Evolutionary conservation across 2,329 filamentous ascomycete species (phyloP), one percentile per base, ranked within the genome.

Genomic region (Sarocladium strictum): DNA sequence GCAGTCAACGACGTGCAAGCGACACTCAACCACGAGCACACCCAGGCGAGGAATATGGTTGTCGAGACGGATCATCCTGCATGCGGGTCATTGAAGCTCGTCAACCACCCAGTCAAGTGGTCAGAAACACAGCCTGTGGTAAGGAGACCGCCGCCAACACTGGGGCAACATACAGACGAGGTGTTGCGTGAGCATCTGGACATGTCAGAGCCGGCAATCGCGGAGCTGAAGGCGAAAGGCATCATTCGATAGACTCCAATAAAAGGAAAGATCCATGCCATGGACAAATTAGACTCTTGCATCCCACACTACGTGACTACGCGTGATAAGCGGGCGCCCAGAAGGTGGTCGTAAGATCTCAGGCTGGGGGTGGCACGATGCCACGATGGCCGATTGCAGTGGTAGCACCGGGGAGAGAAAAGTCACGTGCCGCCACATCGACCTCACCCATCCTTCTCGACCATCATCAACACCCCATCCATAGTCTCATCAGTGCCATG

Each of bases 51-150:
- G 56, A 81, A 86, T 57, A 99, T 99, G 94, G 87, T 99, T 1
- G 83, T 89, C 14, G 87, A 96, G 65, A 76, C 97, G 43, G 82
- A 96, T 1, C 94, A 99, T 66, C 82, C 82, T 4, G 76, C 78
- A 7, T 97, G 93, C 67, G 94, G 94, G 0, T 81, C 86, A 0
- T 86, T 99, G 59, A 92, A 91, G 71, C 75, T 99, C 65, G 87
- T 99, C 54, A 97, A 96, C 64, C 95, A 91, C 1, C 94, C 94
- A 0, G 86, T 99, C 56, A 99, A 99, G 69, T 96, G 91, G 69
- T 96, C 91, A 4, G 84, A 92, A 61, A 88, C 87, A 24, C 84
- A 80, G 61, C 90, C 92, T 0, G 81, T 83, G 3, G 84, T 96
- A 37, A 79, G 93, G 32, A 86, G 77, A 3, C 81, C 89, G 24